Conservation (phyloP, 164 flowering plant species). For the Berberis thunbergii region DNA sequence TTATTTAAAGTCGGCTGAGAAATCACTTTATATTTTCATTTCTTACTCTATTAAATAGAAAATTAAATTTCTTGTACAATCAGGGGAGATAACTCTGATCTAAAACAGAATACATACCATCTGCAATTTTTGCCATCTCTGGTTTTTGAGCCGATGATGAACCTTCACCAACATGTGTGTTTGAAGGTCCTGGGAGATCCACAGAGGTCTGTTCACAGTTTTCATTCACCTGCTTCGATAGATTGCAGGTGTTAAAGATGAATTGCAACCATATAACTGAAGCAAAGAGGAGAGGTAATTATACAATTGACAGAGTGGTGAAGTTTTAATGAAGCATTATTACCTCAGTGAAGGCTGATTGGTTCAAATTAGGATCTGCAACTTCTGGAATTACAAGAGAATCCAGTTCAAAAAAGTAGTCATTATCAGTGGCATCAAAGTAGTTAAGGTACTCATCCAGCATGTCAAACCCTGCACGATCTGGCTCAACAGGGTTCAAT, state of each 20-base stretch:
- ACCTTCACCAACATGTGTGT: slow-evolving; percentile 12
- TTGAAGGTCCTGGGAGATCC: slow-evolving; percentile 9
- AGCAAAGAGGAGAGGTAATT: too few relatives aligned
- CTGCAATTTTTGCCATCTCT: slow-evolving; percentile 11
- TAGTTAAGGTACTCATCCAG: slow-evolving; percentile 38
- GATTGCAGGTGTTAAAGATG: too few relatives aligned
- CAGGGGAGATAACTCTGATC: not conserved
- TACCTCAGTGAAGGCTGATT: slow-evolving; percentile 24
- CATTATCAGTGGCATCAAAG: slow-evolving; percentile 34
- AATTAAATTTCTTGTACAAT: not conserved
- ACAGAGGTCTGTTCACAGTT: not conserved
- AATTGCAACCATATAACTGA: not conserved
- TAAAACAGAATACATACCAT: slow-evolving; percentile 18
- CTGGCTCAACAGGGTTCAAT: slow-evolving; percentile 22
- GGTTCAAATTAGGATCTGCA: slow-evolving; percentile 12
- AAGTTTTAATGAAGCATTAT: not conserved
- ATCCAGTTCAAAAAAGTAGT: slow-evolving; percentile 14
- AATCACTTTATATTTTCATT: too few relatives aligned
- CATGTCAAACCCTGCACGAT: slow-evolving; percentile 28
- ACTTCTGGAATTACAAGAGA: slow-evolving; percentile 13
- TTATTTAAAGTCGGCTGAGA: not conserved
- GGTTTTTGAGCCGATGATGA: slow-evolving; percentile 36
- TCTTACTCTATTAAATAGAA: too few relatives aligned
- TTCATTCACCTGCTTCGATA: too few relatives aligned
- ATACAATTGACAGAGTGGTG: not conserved